These are phyloP conservation scores for Tetrapyrgos nigripes DNA, from an alignment of 1,284 basidiomycete species.

Conservation along the genomic window DNA sequence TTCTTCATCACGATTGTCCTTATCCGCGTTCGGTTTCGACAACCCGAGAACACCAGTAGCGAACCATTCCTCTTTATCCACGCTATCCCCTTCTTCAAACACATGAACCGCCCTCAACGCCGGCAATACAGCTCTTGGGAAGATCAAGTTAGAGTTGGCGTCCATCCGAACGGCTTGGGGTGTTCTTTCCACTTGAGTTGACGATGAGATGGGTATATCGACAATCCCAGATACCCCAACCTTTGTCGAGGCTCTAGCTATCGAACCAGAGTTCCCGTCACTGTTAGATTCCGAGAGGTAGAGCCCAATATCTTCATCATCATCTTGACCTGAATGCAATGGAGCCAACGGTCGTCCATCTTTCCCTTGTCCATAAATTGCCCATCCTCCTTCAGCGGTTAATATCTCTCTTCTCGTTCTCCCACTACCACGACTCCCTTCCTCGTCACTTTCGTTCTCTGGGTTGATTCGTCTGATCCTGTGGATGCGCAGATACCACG, in stretches of 20 bases:
- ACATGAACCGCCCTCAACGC: slow-evolving; percentile 61
- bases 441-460: background rate
- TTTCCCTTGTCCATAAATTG: slow-evolving; percentile 71
- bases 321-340: slow-evolving; percentile 27
- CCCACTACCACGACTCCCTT: too few species aligned
- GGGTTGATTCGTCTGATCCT: slow-evolving; percentile 42
- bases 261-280: slow-evolving; percentile 50
- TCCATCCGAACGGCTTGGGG: slow-evolving; percentile 69
- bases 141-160: slow-evolving; percentile 77
- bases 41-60: slow-evolving; percentile 75
- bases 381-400: slow-evolving; percentile 75
- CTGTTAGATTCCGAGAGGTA: slow-evolving; percentile 26
- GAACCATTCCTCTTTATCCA: slow-evolving; percentile 56
- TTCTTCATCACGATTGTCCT: background rate
- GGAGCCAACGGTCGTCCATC: slow-evolving; percentile 67
- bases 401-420: slow-evolving; percentile 54
- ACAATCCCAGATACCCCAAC: slow-evolving; percentile 71
- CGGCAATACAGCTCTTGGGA: slow-evolving; percentile 71
- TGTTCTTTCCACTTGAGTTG: slow-evolving; percentile 33
- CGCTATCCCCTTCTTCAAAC: slow-evolving; percentile 23
- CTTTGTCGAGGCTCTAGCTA: slow-evolving; percentile 60
- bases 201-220: slow-evolving; percentile 45
- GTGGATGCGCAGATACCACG: slow-evolving; percentile 79
- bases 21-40: slow-evolving; percentile 35
- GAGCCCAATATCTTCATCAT: slow-evolving; percentile 41